Evolutionary conservation across 2,329 filamentous ascomycete genomes (phyloP).

Genomic region (Metarhizium sp.): DNA sequence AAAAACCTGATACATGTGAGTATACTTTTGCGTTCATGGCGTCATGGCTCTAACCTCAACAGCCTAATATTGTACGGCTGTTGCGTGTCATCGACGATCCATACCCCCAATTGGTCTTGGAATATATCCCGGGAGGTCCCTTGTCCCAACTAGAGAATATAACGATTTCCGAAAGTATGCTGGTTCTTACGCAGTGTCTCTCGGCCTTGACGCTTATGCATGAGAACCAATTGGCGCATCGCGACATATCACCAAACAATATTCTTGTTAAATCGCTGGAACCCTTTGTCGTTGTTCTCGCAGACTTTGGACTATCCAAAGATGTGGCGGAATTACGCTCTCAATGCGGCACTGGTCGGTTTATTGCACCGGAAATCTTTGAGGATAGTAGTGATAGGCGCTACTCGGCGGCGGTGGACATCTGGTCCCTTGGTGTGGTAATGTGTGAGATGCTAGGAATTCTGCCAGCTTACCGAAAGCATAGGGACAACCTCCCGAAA

Average conservation of each 20-base stretch:
- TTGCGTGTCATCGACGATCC: not conserved
- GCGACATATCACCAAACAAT: conserved; percentile 90
- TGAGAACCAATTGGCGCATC: conserved; percentile 60
- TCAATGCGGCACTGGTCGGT: conserved; percentile 76
- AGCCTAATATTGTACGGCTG: conserved; percentile 6
- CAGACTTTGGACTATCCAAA: conserved; percentile 86
- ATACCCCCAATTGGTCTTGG: not conserved
- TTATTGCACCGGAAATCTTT: conserved; percentile 78
- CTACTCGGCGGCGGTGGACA: conserved; percentile 81
- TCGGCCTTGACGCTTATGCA: conserved; percentile 12
- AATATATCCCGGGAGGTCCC: no score
- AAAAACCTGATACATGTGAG: no score
- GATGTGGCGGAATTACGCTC: conserved; percentile 90
- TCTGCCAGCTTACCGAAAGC: not conserved
- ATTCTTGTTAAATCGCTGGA: conserved; percentile 62
- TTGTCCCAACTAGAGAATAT: no score
- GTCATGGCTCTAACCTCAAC: no score
- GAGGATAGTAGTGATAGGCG: conserved; percentile 35
- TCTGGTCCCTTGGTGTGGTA: conserved; percentile 88
- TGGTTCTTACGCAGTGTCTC: conserved; percentile 4
- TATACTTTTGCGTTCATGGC: no score
- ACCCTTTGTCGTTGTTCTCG: conserved; percentile 66
- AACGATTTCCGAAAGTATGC: not conserved
- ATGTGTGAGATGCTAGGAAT: conserved; percentile 3
- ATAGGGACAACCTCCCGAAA: no score